Base-by-base conservation (phyloP, 164 flowering plant genomes). In the Annona cherimola region DNA sequence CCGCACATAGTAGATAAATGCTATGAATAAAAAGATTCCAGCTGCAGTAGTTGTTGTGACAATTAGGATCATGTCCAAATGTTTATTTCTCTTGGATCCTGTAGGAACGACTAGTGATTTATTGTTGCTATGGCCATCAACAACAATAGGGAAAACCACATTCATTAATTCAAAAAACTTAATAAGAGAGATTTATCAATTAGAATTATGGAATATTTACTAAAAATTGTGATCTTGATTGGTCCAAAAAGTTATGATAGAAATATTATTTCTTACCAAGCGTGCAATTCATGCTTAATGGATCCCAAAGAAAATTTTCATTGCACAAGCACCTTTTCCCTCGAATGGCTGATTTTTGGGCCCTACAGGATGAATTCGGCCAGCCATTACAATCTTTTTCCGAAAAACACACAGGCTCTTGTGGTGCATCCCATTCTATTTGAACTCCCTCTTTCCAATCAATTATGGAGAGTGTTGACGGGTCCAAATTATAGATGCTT, bases 261-360 rank as follows among this genome's bases (percentile, higher is more conserved):
- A 42, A 45, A 20, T 40, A 26, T 42, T 70, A 4, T 16, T 20
- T 16, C 42, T 63, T 39, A 63, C 66, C 66, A 26, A 1, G 14
- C 42, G 2, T 63, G 43, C 66, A 63, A 12, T 39, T 63, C 42
- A 63, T 8, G 39, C 11, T 7, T 26, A 26, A 11, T 40, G 43
- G 66, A 63, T 63, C 66, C 66, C 66, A 63, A 6, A 4, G 43
- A 35, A 26, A 63, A 40, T 63, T 11, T 63, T 9, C 16, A 63
- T 63, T 63, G 66, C 66, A 63, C 9, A 63, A 26, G 42, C 66
- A 63, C 66, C 66, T 63, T 42, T 67, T 45, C 45, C 70, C 46
- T 45, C 39, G 20, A 9, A 19, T 18, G 2, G 3, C 41, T 7
- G 12, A n/a, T 20, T 5, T 8, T 16, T 45, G 9, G 4, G 59